Base-by-base conservation (phyloP, 345 rosid genomes). In the Bruguiera parviflora region DNA sequence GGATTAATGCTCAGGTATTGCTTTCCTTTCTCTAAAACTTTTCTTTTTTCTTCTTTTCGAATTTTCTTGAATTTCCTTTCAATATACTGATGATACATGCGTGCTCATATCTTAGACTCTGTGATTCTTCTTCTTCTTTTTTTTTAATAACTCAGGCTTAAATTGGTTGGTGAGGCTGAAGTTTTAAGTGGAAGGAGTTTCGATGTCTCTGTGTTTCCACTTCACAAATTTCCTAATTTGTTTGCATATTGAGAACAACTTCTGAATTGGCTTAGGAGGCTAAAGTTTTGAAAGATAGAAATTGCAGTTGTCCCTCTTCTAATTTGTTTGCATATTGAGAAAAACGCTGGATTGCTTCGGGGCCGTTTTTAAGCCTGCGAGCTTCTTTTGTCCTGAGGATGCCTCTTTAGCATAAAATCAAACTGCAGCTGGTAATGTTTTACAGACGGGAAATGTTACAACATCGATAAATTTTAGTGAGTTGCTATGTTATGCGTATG, bases 1-100 rank as follows among this genome's bases (percentile, higher is more conserved):
- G 98, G 70, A 88, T 94, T 53, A 94, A 94, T 78, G 96, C 96
- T 5, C 97, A 94, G 97, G 98, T 93, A 78, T n/a, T 9, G 55
- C 9, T 53, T 62, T 63, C 15, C 21, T 55, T 37, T 29, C 16
- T 8, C 19, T 13, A 4, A 6, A 10, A 35, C 5, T 21, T 69
- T 32, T 58, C 58, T 22, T 47, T 53, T 28, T 4, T 51, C 1
- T 18, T 4, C 8, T 8, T 51, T 20, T 2, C 35, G 27, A 20
- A 4, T 55, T 9, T 3, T 32, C 24, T n/a, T 65, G 37, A 28
- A 62, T 19, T 22, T 24, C 18, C 37, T 32, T 53, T n/a, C 4
- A 53, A 32, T 20, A 1, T 29, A 19, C 31, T 11, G 13, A 13
- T 31, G 10, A 29, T 21, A 53, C 24, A 8, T 53, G 4, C 24